Conservation (phyloP, 2,329 filamentous ascomycete species). For the Graphium sp. region DNA sequence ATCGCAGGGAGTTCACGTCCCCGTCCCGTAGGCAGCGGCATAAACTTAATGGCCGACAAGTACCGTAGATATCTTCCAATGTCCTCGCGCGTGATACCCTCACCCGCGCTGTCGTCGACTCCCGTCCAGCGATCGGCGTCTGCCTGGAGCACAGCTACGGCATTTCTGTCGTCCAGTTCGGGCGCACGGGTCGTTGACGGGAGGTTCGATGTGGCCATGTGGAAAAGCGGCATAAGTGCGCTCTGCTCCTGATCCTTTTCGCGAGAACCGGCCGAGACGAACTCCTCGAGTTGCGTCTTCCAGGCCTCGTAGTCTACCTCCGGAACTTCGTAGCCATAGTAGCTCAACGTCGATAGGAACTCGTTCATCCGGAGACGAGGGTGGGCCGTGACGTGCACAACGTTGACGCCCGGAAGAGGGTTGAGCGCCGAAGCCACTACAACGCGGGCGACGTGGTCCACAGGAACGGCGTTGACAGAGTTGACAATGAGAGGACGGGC, state of each 20-base stretch:
- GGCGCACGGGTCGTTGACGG: slow-evolving; percentile 52
- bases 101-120: slow-evolving; percentile 28
- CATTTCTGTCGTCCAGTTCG: slow-evolving; percentile 47
- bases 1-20: slow-evolving; percentile 35
- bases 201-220: slow-evolving; percentile 53
- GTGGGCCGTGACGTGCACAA: slow-evolving; percentile 66
- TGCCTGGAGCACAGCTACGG: slow-evolving; percentile 34
- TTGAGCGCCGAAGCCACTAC: slow-evolving; percentile 61
- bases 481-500: slow-evolving; percentile 64
- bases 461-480: slow-evolving; percentile 78
- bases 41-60: slow-evolving; percentile 34
- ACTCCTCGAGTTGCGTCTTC: slow-evolving; percentile 30
- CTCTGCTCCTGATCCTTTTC: slow-evolving; percentile 13
- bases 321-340: slow-evolving; percentile 56
- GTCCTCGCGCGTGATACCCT: slow-evolving; percentile 35
- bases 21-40: slow-evolving; percentile 36
- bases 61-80: slow-evolving; percentile 45
- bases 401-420: slow-evolving; percentile 25
- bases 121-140: slow-evolving; percentile 34
- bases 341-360: slow-evolving; percentile 51
- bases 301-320: slow-evolving; percentile 52
- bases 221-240: slow-evolving; percentile 43
- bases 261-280: slow-evolving; percentile 7
- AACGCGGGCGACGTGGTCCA: slow-evolving; percentile 64
- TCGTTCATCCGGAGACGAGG: slow-evolving; percentile 64